These are phyloP conservation scores for Yamadazyma spencermartinsiae DNA, from an alignment of 1,139 yeast species.

Conservation along the genomic window DNA sequence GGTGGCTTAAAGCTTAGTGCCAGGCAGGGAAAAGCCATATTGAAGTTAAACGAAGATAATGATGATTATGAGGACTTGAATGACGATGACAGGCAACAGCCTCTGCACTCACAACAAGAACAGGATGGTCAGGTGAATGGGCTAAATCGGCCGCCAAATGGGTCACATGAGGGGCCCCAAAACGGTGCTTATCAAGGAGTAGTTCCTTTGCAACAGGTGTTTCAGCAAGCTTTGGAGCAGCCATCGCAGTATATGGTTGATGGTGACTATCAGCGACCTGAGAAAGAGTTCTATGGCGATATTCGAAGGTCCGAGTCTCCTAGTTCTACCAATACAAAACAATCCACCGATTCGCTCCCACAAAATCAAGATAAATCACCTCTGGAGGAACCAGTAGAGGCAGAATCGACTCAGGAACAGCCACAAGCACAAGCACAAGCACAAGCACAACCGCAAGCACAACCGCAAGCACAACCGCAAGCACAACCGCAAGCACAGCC, in stretches of 20 bases:
- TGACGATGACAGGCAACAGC: conserved; percentile 11
- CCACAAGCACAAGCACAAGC: background rate
- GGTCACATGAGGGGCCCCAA: too few relatives aligned
- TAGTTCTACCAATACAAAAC: conserved; percentile 2
- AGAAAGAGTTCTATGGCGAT: conserved; percentile 1
- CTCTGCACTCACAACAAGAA: background rate
- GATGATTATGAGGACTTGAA: conserved; percentile 34
- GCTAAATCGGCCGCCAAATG: background rate
- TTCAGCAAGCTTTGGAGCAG: conserved; percentile 17
- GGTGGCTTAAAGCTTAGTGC: conserved; percentile 41
- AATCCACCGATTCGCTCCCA: background rate
- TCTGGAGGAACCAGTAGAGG: background rate
- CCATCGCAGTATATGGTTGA: conserved; percentile 1
- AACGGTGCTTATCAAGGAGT: background rate
- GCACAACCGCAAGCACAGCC: too few relatives aligned
- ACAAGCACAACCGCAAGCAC: too few relatives aligned
- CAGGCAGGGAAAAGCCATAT: conserved; percentile 42
- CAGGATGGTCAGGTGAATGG: background rate
- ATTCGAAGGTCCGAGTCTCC: conserved; percentile 1
- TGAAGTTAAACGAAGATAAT: conserved; percentile 37
- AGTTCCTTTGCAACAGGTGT: conserved; percentile 17
- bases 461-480: too few relatives aligned
- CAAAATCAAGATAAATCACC: background rate
- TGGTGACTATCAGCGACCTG: background rate
- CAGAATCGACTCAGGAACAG: background rate